These are phyloP conservation scores for Diaporthe sp. DNA, from an alignment of 2,329 filamentous ascomycete species.

Conservation along the genomic window DNA sequence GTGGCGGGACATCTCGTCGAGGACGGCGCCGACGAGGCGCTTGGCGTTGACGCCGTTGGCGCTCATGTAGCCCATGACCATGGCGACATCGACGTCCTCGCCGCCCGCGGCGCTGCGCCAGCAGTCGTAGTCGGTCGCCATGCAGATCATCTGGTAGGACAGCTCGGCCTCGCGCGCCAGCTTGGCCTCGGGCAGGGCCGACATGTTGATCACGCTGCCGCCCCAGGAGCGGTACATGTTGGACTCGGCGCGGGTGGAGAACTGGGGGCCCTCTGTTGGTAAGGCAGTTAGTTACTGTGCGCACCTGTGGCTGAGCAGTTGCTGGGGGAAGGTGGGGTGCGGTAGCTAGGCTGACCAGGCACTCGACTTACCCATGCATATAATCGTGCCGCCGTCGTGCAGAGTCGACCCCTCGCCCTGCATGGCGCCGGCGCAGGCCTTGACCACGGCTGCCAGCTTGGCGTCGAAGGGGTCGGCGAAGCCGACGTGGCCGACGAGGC, in stretches of 20 bases:
- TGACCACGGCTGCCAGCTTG: conserved; percentile 80
- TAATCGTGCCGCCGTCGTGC: conserved; percentile 85
- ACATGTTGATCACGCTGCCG: conserved; percentile 98
- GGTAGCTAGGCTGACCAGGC: not conserved
- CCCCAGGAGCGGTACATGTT: conserved; percentile 96
- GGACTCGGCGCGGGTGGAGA: conserved; percentile 95
- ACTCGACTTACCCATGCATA: conserved; percentile 86
- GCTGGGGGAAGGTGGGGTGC: not conserved
- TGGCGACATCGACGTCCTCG: conserved; percentile 88
- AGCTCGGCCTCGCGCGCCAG: conserved; percentile 96
- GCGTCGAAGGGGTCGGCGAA: conserved; percentile 97
- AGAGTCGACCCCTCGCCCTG: conserved; percentile 87
- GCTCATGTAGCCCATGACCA: conserved; percentile 98
- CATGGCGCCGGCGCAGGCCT: conserved; percentile 79
- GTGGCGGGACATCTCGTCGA: conserved; percentile 85
- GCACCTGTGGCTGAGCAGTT: conserved; percentile 18
- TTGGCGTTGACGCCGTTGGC: conserved; percentile 91
- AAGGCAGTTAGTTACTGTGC: not conserved
- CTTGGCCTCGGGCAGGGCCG: conserved; percentile 93
- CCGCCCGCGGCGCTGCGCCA: conserved; percentile 76
- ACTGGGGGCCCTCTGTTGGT: conserved; percentile 89
- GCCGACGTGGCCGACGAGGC: conserved; percentile 92
- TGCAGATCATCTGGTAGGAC: conserved; percentile 98
- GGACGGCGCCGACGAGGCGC: conserved; percentile 84
- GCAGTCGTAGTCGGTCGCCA: conserved; percentile 99